Evolutionary conservation across 148 eudicot species (phyloP), one percentile per base, ranked within the genome.

Genomic region (Chenopodium album): DNA sequence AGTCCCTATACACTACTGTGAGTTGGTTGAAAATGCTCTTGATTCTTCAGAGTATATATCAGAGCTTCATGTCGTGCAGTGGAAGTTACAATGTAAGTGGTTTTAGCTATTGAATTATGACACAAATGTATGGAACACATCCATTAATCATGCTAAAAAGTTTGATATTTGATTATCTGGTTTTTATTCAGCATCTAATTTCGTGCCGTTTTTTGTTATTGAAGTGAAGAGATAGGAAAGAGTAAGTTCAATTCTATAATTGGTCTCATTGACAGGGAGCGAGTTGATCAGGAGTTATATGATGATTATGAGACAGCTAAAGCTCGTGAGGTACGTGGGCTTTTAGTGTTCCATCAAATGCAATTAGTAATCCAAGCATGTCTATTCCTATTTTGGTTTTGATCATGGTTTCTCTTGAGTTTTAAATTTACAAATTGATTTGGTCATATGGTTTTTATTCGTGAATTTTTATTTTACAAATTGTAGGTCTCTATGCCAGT

Each of bases 11-110:
- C 83, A 97, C 99, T 56, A 97, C 99, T 52, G 95, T 97, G 99
- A 97, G 89, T 92, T 97, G 80, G 97, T 97, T 74, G 99, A 97
- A 86, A 97, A 97, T 90, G 88, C 98, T 22, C 94, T 97, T 85
- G 99, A 97, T 89, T 94, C 99, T 17, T 92, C 97, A 0, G 99
- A 97, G 87, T 89, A 98, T 13, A 91, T 97, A 82, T 87, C 97
- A 20, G 94, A 94, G 87, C 98, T 94, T 76, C 99, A 98, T 65
- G 85, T 88, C 59, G 88, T 97, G 54, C 98, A 97, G 88, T 97
- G 54, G 99, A 97, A 88, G 77, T 97, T 37, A 90, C 89, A 16
- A 92, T 97, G 98, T 97, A 84, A 86, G 91, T 86, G 34, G 67
- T 72, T 73, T 47, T 71, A 16, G 10, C 50, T 22, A 66, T 47